Evolutionary conservation across 495 filamentous ascomycete genomes (phyloP).

Genomic region (Cenococcum geophilum): DNA sequence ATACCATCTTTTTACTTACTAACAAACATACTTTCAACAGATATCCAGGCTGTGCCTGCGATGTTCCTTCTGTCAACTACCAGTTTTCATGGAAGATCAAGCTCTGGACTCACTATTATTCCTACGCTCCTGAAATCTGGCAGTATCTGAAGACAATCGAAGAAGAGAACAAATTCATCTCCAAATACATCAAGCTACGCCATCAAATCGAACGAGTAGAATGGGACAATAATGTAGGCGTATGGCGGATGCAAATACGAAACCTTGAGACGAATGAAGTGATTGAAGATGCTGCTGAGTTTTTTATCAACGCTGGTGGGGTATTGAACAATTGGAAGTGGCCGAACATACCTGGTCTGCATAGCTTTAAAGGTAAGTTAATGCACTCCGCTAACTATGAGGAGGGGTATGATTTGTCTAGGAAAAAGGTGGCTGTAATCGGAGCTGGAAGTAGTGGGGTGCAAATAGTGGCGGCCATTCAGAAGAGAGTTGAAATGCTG

Average conservation of each 20-base stretch:
- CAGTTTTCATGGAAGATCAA: conserved; percentile 40
- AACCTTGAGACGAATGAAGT: conserved; percentile 33
- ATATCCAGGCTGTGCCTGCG: conserved; percentile 38
- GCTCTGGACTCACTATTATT: conserved; percentile 43
- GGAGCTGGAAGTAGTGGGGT: conserved; percentile 37
- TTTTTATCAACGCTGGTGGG: conserved; percentile 41
- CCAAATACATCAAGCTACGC: conserved; percentile 37
- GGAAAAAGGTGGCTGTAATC: conserved; percentile 40
- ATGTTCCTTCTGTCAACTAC: conserved; percentile 39
- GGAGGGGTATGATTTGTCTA: conserved; percentile 33
- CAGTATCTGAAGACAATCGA: conserved; percentile 43
- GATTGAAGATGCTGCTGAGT: conserved; percentile 35
- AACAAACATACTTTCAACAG: background rate
- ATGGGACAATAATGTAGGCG: conserved; percentile 34
- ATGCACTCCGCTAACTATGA: conserved; percentile 41
- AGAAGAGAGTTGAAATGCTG: conserved; percentile 31
- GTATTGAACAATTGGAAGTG: conserved; percentile 40
- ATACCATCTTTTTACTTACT: background rate
- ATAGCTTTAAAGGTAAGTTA: conserved; percentile 37
- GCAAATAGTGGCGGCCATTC: conserved; percentile 38
- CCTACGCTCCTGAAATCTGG: conserved; percentile 40
- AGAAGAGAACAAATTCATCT: conserved; percentile 39
- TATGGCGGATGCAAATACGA: conserved; percentile 35
- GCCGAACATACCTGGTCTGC: conserved; percentile 35
- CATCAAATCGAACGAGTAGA: conserved; percentile 34